Percentiles rank a stretch among this genome's conserved stretches.
These are phyloP conservation scores for Jackrogersella minutella DNA, from an alignment of 495 filamentous ascomycete species.

Conservation along the genomic window DNA sequence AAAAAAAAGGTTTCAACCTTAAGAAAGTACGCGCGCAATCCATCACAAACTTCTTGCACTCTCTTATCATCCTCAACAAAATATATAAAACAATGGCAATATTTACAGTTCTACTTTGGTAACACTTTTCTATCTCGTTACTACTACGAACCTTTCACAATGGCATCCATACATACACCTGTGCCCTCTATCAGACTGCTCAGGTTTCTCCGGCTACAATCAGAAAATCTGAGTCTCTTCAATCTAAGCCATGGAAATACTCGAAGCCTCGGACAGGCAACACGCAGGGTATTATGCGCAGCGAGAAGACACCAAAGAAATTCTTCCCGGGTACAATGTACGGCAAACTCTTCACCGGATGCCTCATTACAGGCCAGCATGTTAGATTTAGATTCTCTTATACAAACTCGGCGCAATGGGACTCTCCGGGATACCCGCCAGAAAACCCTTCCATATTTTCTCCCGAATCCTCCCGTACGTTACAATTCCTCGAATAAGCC, in stretches of 20 bases:
- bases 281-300: constrained; percentile 35
- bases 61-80: not conserved
- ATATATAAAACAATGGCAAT: constrained; percentile 16
- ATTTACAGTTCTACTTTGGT: constrained; percentile 26
- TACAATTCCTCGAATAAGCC: constrained; percentile 46
- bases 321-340: constrained; percentile 11
- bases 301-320: constrained; percentile 27
- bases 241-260: constrained; percentile 51
- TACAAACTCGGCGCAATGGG: constrained; percentile 38
- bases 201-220: constrained; percentile 68
- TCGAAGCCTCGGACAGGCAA: constrained; percentile 29
- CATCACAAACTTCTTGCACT: not conserved
- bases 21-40: constrained; percentile 6
- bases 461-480: constrained; percentile 37
- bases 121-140: not conserved
- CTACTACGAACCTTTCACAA: constrained; percentile 11
- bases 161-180: constrained; percentile 45
- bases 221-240: constrained; percentile 61
- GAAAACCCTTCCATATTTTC: constrained; percentile 18
- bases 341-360: constrained; percentile 16
- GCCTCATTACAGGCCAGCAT: constrained; percentile 53
- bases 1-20: not conserved
- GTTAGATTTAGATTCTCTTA: constrained; percentile 54
- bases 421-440: constrained; percentile 15
- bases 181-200: constrained; percentile 68